Conservation (phyloP, 1,284 basidiomycete species). For the Trichosporon ovoides region DNA sequence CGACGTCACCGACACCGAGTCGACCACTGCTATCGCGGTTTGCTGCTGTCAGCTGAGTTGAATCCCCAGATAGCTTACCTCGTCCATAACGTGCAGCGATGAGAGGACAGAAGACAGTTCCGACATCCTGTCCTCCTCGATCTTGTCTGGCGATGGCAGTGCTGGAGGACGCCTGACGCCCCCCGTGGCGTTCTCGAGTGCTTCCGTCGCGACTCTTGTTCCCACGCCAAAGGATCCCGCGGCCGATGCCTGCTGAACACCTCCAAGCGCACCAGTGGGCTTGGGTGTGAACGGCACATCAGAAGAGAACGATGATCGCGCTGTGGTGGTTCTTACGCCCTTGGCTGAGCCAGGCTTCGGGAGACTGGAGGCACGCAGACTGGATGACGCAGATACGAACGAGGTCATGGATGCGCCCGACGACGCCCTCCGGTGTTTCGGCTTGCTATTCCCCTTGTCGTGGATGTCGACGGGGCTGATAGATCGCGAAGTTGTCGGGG, state of each 20-base stretch:
- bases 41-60: neutral
- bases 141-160: neutral
- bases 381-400: constrained; percentile 1
- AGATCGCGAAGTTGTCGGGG: neutral
- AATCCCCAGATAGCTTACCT: neutral
- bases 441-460: neutral
- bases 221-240: neutral
- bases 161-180: neutral
- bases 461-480: neutral
- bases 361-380: neutral
- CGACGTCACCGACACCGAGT: neutral
- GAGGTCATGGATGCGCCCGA: neutral
- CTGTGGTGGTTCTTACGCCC: neutral
- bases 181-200: constrained; percentile 4
- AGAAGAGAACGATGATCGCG: neutral
- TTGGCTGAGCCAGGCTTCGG: neutral
- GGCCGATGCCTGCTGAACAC: neutral
- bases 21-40: too few relatives aligned
- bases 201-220: neutral
- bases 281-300: neutral
- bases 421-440: neutral
- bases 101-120: constrained; percentile 3
- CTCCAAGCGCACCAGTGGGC: neutral
- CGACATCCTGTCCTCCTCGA: constrained; percentile 1
- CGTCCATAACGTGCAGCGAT: constrained; percentile 1